These are phyloP conservation scores for Kingdonia uniflora DNA, from an alignment of 164 flowering plant genomes.

Conservation along the genomic window DNA sequence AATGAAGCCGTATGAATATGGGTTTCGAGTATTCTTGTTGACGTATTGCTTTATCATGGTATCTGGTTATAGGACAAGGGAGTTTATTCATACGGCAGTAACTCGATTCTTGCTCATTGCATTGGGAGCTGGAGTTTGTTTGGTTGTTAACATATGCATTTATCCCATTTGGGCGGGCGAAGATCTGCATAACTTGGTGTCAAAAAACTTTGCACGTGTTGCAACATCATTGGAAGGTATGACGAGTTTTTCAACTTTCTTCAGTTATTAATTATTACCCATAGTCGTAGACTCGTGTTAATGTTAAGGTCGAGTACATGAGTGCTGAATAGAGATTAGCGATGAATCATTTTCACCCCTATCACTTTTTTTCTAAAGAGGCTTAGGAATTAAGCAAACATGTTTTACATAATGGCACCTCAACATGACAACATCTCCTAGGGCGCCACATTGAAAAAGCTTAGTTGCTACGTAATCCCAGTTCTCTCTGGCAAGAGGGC, in stretches of 20 bases:
- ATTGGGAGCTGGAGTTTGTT: slow-evolving; percentile 55
- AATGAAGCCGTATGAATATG: slow-evolving; percentile 86
- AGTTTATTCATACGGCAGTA: slow-evolving; percentile 56
- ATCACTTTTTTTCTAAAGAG: too few relatives aligned
- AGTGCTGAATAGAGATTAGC: too few relatives aligned
- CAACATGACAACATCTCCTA: too few relatives aligned
- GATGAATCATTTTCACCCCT: too few relatives aligned
- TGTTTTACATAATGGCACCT: too few relatives aligned
- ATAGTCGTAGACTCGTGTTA: not conserved
- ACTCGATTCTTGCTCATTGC: slow-evolving; percentile 63
- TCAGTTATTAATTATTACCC: not conserved
- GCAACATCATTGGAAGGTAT: slow-evolving; percentile 64
- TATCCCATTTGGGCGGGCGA: slow-evolving; percentile 95
- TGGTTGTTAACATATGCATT: slow-evolving; percentile 55
- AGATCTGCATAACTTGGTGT: slow-evolving; percentile 77
- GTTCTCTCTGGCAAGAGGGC: too few relatives aligned
- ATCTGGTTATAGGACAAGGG: slow-evolving; percentile 45
- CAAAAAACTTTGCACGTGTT: slow-evolving; percentile 61
- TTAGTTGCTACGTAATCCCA: too few relatives aligned
- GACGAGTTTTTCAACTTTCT: slow-evolving; percentile 5
- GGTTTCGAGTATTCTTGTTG: slow-evolving; percentile 77
- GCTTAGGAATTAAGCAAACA: too few relatives aligned
- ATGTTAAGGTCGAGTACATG: too few relatives aligned
- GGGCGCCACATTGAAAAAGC: too few relatives aligned
- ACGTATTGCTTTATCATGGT: slow-evolving; percentile 72